Conservation (phyloP, 805 yeast species). For the Lipomyces orientalis region DNA sequence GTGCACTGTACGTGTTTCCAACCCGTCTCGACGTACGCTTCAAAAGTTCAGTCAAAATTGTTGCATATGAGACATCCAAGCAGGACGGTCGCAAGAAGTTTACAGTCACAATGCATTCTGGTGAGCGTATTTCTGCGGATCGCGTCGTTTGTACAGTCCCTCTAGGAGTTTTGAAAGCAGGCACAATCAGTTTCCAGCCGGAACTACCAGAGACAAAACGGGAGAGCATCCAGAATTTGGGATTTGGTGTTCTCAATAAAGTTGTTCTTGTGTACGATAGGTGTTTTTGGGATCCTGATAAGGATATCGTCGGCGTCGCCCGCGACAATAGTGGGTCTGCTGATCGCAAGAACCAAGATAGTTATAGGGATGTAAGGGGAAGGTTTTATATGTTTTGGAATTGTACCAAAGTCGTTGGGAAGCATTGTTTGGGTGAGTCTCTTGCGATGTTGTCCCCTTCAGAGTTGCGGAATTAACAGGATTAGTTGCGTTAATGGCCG, state of each 20-base stretch:
- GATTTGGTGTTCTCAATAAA: conserved; percentile 50
- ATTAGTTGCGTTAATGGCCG: conserved; percentile 48
- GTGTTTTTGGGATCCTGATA: conserved; percentile 49
- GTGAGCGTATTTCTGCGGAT: conserved; percentile 51
- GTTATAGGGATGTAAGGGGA: conserved; percentile 45
- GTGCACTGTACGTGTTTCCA: conserved; percentile 49
- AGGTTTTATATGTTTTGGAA: conserved; percentile 50
- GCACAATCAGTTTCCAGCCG: conserved; percentile 49
- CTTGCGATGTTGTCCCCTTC: neutral
- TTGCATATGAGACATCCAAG: conserved; percentile 47
- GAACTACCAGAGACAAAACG: conserved; percentile 51
- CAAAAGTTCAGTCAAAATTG: conserved; percentile 47
- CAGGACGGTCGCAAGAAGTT: conserved; percentile 22
- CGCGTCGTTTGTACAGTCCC: conserved; percentile 50
- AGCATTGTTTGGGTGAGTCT: conserved; percentile 44
- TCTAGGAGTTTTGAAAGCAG: conserved; percentile 49
- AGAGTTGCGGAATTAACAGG: neutral
- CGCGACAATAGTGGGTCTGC: conserved; percentile 39
- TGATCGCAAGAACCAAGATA: conserved; percentile 31
- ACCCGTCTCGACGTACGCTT: conserved; percentile 50
- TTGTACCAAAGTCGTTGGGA: conserved; percentile 45
- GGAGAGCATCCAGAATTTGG: conserved; percentile 49
- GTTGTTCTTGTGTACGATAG: conserved; percentile 47
- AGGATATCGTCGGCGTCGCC: conserved; percentile 45
- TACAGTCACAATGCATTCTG: conserved; percentile 46